phyloP scores from a whole-genome alignment of 2,329 filamentous ascomycete species.

The Pseudogymnoascus sp. region DNA sequence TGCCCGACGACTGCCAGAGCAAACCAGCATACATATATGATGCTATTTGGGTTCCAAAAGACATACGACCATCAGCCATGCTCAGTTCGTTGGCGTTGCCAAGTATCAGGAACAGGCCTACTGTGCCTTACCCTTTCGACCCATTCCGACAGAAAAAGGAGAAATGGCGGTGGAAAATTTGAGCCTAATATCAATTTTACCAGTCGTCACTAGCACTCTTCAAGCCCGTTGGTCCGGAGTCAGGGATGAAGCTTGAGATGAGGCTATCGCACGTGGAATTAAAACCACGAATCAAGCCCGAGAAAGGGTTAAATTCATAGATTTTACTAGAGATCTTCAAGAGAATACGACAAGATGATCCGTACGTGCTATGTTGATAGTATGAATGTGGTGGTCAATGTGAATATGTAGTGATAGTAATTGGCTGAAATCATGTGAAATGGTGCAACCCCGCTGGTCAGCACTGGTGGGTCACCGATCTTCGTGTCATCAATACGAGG shows the following conservation, averaged over 20 bases:
- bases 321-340: neutral
- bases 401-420: neutral
- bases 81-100: neutral
- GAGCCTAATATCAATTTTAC: conserved; percentile 2
- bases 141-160: neutral
- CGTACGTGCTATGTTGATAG: neutral
- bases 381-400: conserved; percentile 5
- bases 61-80: neutral
- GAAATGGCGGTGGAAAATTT: neutral
- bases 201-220: neutral
- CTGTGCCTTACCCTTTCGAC: neutral
- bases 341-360: neutral
- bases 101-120: neutral
- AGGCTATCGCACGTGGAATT: neutral
- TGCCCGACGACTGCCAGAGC: neutral
- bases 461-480: neutral
- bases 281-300: neutral
- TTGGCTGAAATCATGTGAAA: conserved; percentile 9
- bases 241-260: neutral
- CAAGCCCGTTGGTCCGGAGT: neutral
- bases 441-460: conserved; percentile 7
- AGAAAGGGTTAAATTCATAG: neutral
- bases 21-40: neutral
- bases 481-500: neutral
- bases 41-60: neutral